Base-by-base conservation (phyloP, 2,329 filamentous ascomycete genomes). In the Curvularia verruculosa region DNA sequence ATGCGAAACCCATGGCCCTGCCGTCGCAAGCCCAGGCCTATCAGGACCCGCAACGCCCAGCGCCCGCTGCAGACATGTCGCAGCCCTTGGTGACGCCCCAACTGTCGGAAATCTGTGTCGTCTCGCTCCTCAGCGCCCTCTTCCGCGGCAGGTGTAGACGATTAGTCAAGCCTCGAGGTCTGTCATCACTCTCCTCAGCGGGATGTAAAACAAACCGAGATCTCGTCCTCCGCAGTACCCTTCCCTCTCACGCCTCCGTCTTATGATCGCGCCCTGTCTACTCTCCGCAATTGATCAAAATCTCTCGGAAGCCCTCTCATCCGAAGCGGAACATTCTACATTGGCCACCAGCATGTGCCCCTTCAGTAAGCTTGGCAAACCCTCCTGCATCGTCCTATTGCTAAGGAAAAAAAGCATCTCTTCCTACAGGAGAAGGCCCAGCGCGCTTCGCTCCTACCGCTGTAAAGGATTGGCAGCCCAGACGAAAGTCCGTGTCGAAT, bases 401-500 rank as follows among this genome's bases (percentile, higher is more conserved):
- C 62, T 69, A 54, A 69, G 29, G 21, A 21, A 23, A 24, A 15
- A 36, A 36, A 73, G 71, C 70, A 29, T 66, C 73, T 50, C 54
- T 75, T 21, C 73, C 73, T 48, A 49, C 61, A 13, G 70, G 66
- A 28, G 73, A 75, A 52, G 70, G 67, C 2, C 69, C 71, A 9
- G 62, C 52, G 48, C 61, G 67, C 46, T 73, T 72, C 60, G 72
- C 72, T 18, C 71, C 72, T 3, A 62, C 64, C 23, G 61, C 70
- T 26, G 69, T 75, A 19, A 69, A 67, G 46, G 71, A 75, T 44
- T 76, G 74, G 74, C 71, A 74, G 31, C 70, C 74, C 1, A 55
- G 74, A 24, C 57, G 71, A 31, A 76, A 76, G 63, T 75, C 73
- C 6, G 74, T 76, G 9, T 74, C 73, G 40, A 76, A 76, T 54